Evolutionary conservation across 805 yeast genomes (phyloP), one percentile per base, ranked within the genome.

Genomic region (Priceomyces melissophilus): DNA sequence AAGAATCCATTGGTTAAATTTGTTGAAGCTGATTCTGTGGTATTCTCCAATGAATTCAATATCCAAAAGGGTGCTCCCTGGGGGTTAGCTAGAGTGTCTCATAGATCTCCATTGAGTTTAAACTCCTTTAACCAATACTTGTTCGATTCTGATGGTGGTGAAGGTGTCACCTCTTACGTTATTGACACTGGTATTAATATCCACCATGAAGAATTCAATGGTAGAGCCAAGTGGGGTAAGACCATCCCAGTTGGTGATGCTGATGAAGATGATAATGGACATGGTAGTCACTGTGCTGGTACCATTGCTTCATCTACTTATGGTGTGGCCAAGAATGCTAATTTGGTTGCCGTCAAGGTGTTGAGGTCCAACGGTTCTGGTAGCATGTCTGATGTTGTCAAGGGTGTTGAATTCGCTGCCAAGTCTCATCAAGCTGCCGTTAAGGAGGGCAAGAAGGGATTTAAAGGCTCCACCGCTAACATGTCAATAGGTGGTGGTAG

Each of bases 241-340:
- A 87, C 95, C 43, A 73, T 87, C 50, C 95, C 95, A 50, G 53
- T 63, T 39, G 83, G 82, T 54, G 87, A 81, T 52, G 75, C 74
- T 40, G 88, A 82, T 50, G 55, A 72, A 33, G 96, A 90, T 61
- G 93, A 88, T 39, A 85, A 87, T 55, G 97, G 96, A 38, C 97
- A 89, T 65, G 97, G 97, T 57, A 87, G 96, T 35, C 97, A 89
- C 58, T 87, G 95, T 69, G 96, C 96, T n/a, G 97, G 96, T 66
- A 88, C 95, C 28, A 87, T 90, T 54, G 96, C 83, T 38, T 84
- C 93, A 15, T 71, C 72, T 45, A 69, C 78, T 39, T 87, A 82
- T 49, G 96, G 96, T 68, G 87, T 87, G 41, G 90, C 96, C 42
- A 87, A 88, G 65, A 71, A 78, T 39, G 93, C 90, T 8, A 72